phyloP scores from a whole-genome alignment of 805 yeast genomes.

The Pichia paraexigua region DNA sequence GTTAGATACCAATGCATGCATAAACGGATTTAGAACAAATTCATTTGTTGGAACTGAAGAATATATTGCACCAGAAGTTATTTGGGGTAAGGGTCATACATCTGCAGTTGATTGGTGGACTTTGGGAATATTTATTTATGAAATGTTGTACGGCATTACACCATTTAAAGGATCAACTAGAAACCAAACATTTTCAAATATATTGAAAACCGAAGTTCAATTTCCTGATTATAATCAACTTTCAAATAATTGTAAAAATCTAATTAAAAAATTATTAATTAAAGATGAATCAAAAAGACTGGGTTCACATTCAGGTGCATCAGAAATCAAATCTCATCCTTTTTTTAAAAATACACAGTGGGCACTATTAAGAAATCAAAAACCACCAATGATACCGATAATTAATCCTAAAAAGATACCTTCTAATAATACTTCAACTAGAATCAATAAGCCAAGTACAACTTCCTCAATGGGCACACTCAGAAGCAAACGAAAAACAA shows the following conservation, averaged over 20 bases:
- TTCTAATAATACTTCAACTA: constrained; percentile 9
- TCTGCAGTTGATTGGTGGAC: constrained; percentile 99
- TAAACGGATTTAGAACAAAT: constrained; percentile 93
- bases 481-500: constrained; percentile 27
- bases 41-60: constrained; percentile 99
- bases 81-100: constrained; percentile 94
- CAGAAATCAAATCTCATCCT: constrained; percentile 85
- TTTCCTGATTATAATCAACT: constrained; percentile 57
- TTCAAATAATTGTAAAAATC: constrained; percentile 66
- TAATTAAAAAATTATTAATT: constrained; percentile 72
- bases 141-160: constrained; percentile 92
- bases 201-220: constrained; percentile 73
- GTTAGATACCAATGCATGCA: constrained; percentile 88
- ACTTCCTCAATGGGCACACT: constrained; percentile 38
- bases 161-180: constrained; percentile 92
- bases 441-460: constrained; percentile 12
- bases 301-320: constrained; percentile 91
- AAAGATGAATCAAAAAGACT: constrained; percentile 85
- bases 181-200: constrained; percentile 81
- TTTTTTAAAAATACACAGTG: constrained; percentile 90
- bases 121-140: constrained; percentile 83
- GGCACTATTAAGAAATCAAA: constrained; percentile 88
- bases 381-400: constrained; percentile 94
- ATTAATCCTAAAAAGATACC: constrained; percentile 29
- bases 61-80: constrained; percentile 97